Base-by-base conservation (phyloP, 148 eudicot genomes). In the Spergularia marina region DNA sequence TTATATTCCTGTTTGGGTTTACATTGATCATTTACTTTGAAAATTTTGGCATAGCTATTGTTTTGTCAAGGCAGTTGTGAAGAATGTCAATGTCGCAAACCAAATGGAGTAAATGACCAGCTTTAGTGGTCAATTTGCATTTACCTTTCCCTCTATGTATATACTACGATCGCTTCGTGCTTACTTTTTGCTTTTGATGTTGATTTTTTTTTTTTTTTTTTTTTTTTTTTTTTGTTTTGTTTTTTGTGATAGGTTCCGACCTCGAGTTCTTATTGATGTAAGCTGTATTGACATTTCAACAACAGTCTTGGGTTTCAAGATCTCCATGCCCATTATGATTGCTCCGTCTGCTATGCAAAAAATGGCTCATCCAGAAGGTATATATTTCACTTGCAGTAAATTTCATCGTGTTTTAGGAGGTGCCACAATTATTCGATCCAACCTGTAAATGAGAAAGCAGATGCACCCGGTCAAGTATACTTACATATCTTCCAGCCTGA, bases 301-400 rank as follows among this genome's bases (percentile, higher is more conserved):
- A 34, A 88, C 82, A 10, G 85, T 91, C 25, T 76, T 94, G 85
- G 97, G 97, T 65, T 87, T 84, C 83, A 90, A 91, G 47, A 83
- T 94, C 62, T 87, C 97, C 61, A 94, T 91, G 97, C 98, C 98
- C 1, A 88, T 94, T 78, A 91, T 94, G 98, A 81, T 94, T 83
- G 98, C 98, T 80, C 98, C 98, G 13, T 74, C 93, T 14, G 97
- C 95, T 57, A 87, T 94, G 92, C 92, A 87, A 80, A 91, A 91
- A 84, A 89, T 91, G 98, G 97, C 97, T 79, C 97, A 94, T 63
- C 91, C 85, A 66, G 91, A 91, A 83, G 98, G 98, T 93, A 83
- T 57, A 59, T 78, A 2, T 34, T 4, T 10, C 30, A 18, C 23
- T 34, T 44, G 44, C 44, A 5, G 6, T 5, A 41, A 4, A 4